Evolutionary conservation across 352 stramenopile species (phyloP), one percentile per base, ranked within the genome.

Genomic region (Globisporangium irregulare): DNA sequence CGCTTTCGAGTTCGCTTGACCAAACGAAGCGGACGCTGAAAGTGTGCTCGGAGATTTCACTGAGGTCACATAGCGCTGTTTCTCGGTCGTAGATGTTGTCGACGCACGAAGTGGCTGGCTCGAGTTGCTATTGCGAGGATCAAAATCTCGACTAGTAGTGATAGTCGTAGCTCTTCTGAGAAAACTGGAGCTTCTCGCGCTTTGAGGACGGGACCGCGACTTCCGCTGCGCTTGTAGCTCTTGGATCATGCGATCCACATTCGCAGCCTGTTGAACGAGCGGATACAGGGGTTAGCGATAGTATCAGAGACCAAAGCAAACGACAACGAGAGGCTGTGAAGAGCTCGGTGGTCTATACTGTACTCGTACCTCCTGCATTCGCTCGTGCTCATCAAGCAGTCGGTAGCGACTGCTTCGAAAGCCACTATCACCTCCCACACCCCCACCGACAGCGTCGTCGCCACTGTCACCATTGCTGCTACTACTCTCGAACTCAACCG

Each of bases 181-280:
- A n/a, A 15, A n/a, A 36, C 53, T 10, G 10, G 55, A 32, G 12
- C 1, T 27, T 56, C 29, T 55, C 41, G 59, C 51, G 4, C 10
- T 62, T 36, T 29, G 62, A 32, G 64, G 20, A 4, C 43, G 34
- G 20, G 27, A 29, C 22, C 65, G 64, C 18, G 64, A 54, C 12
- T 70, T 62, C 5, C 71, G 64, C 46, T 77, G 71, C 12, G 62
- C 59, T 55, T 81, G 64, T 18, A 88, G 61, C 24, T 87, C 75
- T 2, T 64, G 67, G 22, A 86, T 76, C 66, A 87, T 83, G 18
- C 80, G 78, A 32, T 76, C 71, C 3, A 88, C 76, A 29, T 80
- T 74, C 41, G 75, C 69, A 1, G 68, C 65, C 77, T 84, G 25
- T 1, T 65, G 36, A 20, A 68, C 22, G 20, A 48, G n/a, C 14